Evolutionary conservation across 2,329 filamentous ascomycete species (phyloP).

Genomic region (Ophiostoma pallidulum): DNA sequence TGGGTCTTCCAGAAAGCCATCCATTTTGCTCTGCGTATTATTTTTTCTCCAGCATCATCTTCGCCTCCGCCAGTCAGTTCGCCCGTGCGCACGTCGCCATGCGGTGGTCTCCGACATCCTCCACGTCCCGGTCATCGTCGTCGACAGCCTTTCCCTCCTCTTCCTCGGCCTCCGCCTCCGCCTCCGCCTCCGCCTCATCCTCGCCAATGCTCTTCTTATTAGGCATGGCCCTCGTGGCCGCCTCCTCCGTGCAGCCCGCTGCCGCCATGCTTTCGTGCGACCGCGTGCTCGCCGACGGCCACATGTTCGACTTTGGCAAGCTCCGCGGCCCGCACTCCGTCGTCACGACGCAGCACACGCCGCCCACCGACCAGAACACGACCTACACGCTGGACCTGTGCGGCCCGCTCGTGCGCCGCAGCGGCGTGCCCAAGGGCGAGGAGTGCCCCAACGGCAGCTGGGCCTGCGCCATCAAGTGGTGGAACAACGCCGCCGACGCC

Average conservation of each 20-base stretch:
- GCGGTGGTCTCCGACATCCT: not conserved
- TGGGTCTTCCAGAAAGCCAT: too few species aligned
- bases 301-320: slow-evolving; percentile 53
- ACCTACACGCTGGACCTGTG: slow-evolving; percentile 80
- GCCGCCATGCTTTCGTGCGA: slow-evolving; percentile 51
- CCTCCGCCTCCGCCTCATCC: not conserved
- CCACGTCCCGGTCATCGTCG: not conserved
- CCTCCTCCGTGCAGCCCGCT: slow-evolving; percentile 11
- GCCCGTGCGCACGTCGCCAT: too few species aligned
- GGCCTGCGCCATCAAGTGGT: slow-evolving; percentile 66
- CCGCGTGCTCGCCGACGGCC: slow-evolving; percentile 47
- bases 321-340: slow-evolving; percentile 62
- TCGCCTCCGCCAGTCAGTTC: too few species aligned
- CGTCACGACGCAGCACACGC: slow-evolving; percentile 45
- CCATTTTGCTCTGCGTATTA: too few species aligned
- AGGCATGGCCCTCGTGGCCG: slow-evolving; percentile 10
- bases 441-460: slow-evolving; percentile 61
- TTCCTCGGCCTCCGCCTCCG: not conserved
- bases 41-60: too few species aligned
- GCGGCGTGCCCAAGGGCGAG: slow-evolving; percentile 43
- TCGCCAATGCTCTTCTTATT: slow-evolving; percentile 6
- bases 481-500: slow-evolving; percentile 37
- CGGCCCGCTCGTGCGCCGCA: slow-evolving; percentile 51
- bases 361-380: slow-evolving; percentile 54
- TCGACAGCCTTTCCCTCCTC: not conserved